Percentiles rank a stretch among this genome's conserved stretches.
These are phyloP conservation scores for Cyberlindnera nakhonratchasimensis DNA, from an alignment of 805 yeast species.

Conservation along the genomic window DNA sequence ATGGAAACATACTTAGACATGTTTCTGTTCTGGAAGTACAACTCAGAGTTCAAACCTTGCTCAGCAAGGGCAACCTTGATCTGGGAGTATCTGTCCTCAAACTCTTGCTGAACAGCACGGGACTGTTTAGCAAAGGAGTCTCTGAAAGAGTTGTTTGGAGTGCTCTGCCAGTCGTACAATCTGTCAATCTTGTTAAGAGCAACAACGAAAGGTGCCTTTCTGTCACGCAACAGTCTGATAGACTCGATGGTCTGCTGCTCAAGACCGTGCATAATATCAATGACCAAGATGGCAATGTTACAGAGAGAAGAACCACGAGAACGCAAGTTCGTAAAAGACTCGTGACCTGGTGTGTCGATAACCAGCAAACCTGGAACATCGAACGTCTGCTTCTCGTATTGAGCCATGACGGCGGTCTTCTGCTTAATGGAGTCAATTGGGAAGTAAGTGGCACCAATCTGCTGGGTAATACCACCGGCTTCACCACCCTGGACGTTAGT, in stretches of 20 bases:
- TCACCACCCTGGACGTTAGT: slow-evolving; percentile 99
- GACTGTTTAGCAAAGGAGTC: slow-evolving; percentile 83
- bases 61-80: slow-evolving; percentile 92
- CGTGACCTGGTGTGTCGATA: slow-evolving; percentile 99
- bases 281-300: slow-evolving; percentile 97
- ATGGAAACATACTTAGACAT: slow-evolving; percentile 90
- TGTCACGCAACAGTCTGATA: slow-evolving; percentile 83
- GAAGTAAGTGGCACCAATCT: slow-evolving; percentile 99
- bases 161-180: slow-evolving; percentile 88
- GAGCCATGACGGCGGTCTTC: slow-evolving; percentile 89
- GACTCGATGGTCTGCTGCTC: slow-evolving; percentile 98
- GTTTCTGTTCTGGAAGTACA: slow-evolving; percentile 93
- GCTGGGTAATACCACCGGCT: slow-evolving; percentile 99
- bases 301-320: slow-evolving; percentile 98
- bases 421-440: slow-evolving; percentile 91
- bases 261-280: slow-evolving; percentile 98
- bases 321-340: slow-evolving; percentile 95
- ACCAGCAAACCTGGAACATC: slow-evolving; percentile 96
- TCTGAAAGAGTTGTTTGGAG: slow-evolving; percentile 93
- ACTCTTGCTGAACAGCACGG: slow-evolving; percentile 85
- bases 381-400: slow-evolving; percentile 77
- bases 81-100: slow-evolving; percentile 78
- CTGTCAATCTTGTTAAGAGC: slow-evolving; percentile 98
- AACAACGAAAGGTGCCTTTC: slow-evolving; percentile 97
- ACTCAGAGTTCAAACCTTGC: slow-evolving; percentile 97